Evolutionary conservation across 768 basidiomycete genomes (phyloP).

Genomic region (Suillus sp.): DNA sequence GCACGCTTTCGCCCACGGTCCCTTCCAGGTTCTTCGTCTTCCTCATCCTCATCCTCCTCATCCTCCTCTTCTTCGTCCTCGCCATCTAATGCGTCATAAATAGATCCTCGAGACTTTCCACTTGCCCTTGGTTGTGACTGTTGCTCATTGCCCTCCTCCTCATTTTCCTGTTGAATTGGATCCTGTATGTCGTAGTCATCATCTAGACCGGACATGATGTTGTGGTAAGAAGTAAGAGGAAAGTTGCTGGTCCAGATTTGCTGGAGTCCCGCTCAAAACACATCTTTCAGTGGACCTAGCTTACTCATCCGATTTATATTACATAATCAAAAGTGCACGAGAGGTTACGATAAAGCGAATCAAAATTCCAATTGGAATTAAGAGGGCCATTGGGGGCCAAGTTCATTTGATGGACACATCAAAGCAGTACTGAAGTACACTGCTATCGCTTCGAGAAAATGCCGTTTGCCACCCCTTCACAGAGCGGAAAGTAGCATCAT

Average conservation of each 20-base stretch:
- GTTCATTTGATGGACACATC: not conserved
- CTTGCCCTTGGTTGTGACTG: conserved; percentile 21
- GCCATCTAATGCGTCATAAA: conserved; percentile 40
- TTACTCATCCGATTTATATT: not conserved
- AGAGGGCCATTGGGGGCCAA: not conserved
- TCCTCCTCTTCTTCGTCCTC: conserved; percentile 46
- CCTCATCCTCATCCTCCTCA: conserved; percentile 59
- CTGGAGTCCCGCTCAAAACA: conserved; percentile 3
- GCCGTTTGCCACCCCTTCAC: not conserved
- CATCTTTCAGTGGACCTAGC: not conserved
- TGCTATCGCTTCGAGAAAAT: not conserved
- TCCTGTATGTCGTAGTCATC: conserved; percentile 38
- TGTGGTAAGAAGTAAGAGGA: not conserved
- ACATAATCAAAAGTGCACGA: not conserved
- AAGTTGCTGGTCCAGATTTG: not conserved
- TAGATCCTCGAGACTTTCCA: conserved; percentile 33
- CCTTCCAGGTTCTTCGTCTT: conserved; percentile 54
- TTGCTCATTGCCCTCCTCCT: conserved; percentile 44
- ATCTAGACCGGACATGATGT: conserved; percentile 44
- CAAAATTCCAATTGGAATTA: not conserved
- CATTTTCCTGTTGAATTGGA: conserved; percentile 35
- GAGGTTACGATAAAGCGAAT: not conserved
- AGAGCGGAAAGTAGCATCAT: not conserved
- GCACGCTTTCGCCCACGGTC: conserved; percentile 57
- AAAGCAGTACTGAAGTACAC: not conserved